Base-by-base conservation (phyloP, 2,329 filamentous ascomycete species). In the Fusarium agapanthi region DNA sequence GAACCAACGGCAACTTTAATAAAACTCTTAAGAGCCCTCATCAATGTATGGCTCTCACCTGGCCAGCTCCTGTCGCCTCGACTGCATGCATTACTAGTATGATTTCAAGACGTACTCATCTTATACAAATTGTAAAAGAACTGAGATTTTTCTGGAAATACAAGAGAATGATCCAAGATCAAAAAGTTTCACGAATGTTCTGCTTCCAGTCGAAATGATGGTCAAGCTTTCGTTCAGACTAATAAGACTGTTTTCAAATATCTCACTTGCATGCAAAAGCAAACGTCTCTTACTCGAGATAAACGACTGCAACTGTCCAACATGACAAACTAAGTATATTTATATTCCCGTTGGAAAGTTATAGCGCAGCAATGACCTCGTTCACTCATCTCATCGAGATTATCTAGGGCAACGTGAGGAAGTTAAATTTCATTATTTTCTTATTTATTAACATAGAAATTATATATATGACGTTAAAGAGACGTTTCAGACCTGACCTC, bases 401-500 rank as follows among this genome's bases (percentile, higher is more conserved):
- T 10, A 12, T n/a, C 50, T 13, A 28, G 24, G 20, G 11, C 5
- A 12, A 40, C 20, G 3, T 15, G 11, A 7, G n/a, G 34, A 53
- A 28, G 10, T 53, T 22, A 10, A n/a, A n/a, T 2, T 7, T 30
- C n/a, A 30, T 54, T 18, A 30, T 28, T 40, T 54, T 40, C 18
- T 37, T 28, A 57, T 50, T 55, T 22, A 65, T 65, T 28, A 65
- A 62, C 35, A 62, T 55, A 45, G 28, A 5, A 53, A 65, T 18
- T 43, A 30, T 18, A 15, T 38, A 24, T 51, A 20, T 20, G 18
- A 51, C 48, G 14, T 26, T 68, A 69, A 30, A 68, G 40, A 18
- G 66, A 69, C 30, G 51, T 41, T 24, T 47, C 56, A 6, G 66
- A 69, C 24, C 58, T 68, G 5, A 59, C 15, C 12, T 61, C 51